Evolutionary conservation across 106 monocot genomes (phyloP).

Genomic region (Platanthera guangdongensis): DNA sequence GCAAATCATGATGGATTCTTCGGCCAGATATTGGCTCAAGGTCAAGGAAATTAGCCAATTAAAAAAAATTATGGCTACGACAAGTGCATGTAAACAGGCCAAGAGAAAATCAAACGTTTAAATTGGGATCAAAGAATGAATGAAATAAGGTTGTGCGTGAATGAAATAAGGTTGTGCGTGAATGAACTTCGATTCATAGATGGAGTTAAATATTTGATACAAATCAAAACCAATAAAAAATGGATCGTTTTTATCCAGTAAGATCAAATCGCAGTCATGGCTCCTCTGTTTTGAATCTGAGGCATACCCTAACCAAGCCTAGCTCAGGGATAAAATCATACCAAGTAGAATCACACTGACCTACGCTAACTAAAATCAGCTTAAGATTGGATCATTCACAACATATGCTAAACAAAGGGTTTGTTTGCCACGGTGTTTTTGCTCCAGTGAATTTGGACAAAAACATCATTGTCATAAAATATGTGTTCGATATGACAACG

Average conservation of each 20-base stretch:
- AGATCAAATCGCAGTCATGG: background rate
- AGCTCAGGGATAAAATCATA: background rate
- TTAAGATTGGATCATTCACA: background rate
- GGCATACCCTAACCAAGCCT: background rate
- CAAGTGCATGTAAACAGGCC: background rate
- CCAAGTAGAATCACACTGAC: background rate
- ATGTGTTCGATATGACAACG: too few relatives aligned
- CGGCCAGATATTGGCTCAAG: background rate
- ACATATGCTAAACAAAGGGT: too few relatives aligned
- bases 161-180: background rate
- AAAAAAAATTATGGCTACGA: background rate
- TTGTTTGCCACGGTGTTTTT: too few relatives aligned
- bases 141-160: background rate
- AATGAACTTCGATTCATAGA: background rate
- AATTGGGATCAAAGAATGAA: background rate
- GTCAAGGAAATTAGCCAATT: background rate
- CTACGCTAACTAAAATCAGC: background rate
- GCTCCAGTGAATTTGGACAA: too few relatives aligned
- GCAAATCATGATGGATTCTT: background rate
- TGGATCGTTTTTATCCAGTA: background rate
- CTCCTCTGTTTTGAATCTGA: background rate
- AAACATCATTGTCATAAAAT: too few relatives aligned
- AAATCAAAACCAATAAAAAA: background rate
- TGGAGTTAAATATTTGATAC: background rate
- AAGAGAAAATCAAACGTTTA: background rate